These are phyloP conservation scores for Xanthoconium separans DNA, from an alignment of 1,284 basidiomycete genomes.

Conservation along the genomic window DNA sequence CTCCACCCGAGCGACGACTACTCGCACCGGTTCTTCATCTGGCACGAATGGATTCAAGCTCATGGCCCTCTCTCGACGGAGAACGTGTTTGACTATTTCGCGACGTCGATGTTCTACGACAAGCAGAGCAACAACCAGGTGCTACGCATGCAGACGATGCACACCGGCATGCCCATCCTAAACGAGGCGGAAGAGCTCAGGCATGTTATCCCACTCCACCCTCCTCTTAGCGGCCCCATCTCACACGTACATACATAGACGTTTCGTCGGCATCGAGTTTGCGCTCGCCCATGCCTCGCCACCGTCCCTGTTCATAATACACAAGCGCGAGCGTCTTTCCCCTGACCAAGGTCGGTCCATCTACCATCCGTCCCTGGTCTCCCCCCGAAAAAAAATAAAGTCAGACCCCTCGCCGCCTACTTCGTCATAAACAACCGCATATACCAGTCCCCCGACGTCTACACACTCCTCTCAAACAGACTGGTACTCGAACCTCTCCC, in stretches of 20 bases:
- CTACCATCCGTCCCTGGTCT: background rate
- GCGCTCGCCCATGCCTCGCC: constrained; percentile 75
- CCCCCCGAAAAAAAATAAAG: constrained; percentile 37
- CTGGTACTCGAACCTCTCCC: constrained; percentile 44
- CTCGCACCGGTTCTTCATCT: constrained; percentile 78
- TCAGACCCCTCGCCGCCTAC: constrained; percentile 73
- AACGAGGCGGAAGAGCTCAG: constrained; percentile 81
- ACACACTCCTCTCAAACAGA: constrained; percentile 78
- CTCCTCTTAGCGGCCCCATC: background rate
- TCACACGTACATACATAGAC: constrained; percentile 42
- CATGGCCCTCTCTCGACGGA: constrained; percentile 71
- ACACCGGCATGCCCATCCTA: constrained; percentile 64
- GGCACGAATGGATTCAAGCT: constrained; percentile 82
- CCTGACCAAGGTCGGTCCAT: constrained; percentile 68
- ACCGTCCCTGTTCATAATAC: constrained; percentile 80
- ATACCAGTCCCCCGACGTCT: constrained; percentile 82
- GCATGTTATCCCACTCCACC: constrained; percentile 39
- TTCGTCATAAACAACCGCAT: constrained; percentile 85
- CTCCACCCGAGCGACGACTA: constrained; percentile 78
- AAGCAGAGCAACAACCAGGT: constrained; percentile 88
- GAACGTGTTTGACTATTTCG: constrained; percentile 85
- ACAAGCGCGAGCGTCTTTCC: constrained; percentile 78
- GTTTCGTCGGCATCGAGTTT: constrained; percentile 82
- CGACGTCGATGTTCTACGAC: constrained; percentile 86
- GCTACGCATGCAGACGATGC: constrained; percentile 85